phyloP scores from a whole-genome alignment of 2,329 filamentous ascomycete species.

The Cladophialophora immunda region DNA sequence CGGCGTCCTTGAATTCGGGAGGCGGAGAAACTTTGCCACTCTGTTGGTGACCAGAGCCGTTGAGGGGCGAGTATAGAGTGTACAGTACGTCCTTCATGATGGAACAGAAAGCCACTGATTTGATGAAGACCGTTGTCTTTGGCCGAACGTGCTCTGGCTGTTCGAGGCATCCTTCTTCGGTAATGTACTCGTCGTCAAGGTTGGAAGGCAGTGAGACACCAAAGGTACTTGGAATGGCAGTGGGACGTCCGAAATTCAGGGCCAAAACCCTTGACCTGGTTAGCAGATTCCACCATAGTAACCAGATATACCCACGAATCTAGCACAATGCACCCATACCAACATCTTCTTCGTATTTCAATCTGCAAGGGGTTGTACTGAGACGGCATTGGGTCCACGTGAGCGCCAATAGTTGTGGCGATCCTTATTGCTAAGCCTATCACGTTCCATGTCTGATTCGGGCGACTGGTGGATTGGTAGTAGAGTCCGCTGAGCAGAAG shows the following conservation, averaged over 20 bases:
- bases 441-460: constrained; percentile 4
- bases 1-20: background rate
- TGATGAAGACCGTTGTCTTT: background rate
- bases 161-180: constrained; percentile 1
- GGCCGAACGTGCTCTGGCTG: background rate
- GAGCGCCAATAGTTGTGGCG: background rate
- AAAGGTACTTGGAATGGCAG: constrained; percentile 2
- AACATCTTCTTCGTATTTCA: background rate
- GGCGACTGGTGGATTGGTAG: background rate
- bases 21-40: background rate
- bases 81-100: constrained; percentile 1
- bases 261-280: background rate
- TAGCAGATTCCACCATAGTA: background rate
- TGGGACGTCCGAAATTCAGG: constrained; percentile 2
- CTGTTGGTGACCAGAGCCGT: background rate
- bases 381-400: background rate
- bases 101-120: constrained; percentile 1
- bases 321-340: constrained; percentile 1
- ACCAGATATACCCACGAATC: background rate
- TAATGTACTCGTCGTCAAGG: background rate
- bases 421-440: constrained; percentile 6
- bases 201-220: background rate
- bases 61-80: background rate
- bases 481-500: constrained; percentile 2
- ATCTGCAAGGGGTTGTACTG: constrained; percentile 1